phyloP scores from a whole-genome alignment of 2,329 filamentous ascomycete species.

The Paecilomyces niveus region DNA sequence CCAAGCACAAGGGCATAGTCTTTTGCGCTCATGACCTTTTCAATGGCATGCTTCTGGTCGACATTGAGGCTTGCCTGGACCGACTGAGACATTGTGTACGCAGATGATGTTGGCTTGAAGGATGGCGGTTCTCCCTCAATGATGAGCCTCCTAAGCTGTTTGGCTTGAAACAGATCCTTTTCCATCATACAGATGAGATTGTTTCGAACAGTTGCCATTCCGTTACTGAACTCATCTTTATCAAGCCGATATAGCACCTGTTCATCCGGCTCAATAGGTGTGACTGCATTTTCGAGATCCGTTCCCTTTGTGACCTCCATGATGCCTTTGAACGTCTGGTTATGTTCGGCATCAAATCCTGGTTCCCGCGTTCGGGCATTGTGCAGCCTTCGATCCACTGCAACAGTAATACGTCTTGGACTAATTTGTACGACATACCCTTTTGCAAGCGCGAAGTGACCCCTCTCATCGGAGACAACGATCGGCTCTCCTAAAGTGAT shows the following conservation, averaged over 20 bases:
- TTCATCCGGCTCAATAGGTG: slow-evolving; percentile 37
- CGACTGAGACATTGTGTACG: slow-evolving; percentile 52
- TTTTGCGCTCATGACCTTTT: slow-evolving; percentile 90
- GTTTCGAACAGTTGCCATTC: slow-evolving; percentile 90
- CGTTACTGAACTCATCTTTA: slow-evolving; percentile 97
- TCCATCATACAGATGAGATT: slow-evolving; percentile 92
- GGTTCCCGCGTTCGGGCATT: slow-evolving; percentile 69
- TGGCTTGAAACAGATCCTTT: slow-evolving; percentile 62
- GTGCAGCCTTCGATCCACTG: slow-evolving; percentile 83
- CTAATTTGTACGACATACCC: slow-evolving; percentile 78
- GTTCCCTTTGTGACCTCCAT: slow-evolving; percentile 69
- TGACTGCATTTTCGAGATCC: slow-evolving; percentile 16
- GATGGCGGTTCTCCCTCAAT: slow-evolving; percentile 67
- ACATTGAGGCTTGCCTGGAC: slow-evolving; percentile 65
- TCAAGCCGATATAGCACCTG: slow-evolving; percentile 72
- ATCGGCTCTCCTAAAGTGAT: slow-evolving; percentile 81
- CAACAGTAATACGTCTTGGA: slow-evolving; percentile 71
- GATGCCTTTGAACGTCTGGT: slow-evolving; percentile 84
- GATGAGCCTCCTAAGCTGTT: slow-evolving; percentile 68
- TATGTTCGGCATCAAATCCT: slow-evolving; percentile 67
- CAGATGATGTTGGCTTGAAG: slow-evolving; percentile 62
- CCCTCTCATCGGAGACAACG: slow-evolving; percentile 91
- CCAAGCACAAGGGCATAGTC: slow-evolving; percentile 96
- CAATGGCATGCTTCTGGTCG: slow-evolving; percentile 78
- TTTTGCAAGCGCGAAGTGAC: slow-evolving; percentile 89